Evolutionary conservation across 2,329 filamentous ascomycete species (phyloP).

Genomic region (Geosmithia putterillii): DNA sequence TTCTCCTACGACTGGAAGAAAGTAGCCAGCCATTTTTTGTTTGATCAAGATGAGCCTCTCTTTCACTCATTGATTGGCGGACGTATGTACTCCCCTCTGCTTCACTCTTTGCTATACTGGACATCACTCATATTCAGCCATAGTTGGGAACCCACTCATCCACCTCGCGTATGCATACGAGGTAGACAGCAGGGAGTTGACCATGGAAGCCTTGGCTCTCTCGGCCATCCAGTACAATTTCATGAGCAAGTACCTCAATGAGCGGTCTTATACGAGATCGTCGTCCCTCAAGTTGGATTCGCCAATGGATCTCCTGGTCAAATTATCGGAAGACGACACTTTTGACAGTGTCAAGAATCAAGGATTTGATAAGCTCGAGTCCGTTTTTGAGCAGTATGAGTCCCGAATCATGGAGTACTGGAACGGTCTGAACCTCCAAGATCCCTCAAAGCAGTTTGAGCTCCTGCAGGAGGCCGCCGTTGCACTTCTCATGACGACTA

Average conservation of each 20-base stretch:
- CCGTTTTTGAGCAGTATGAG: slow-evolving; percentile 58
- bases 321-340: slow-evolving; percentile 53
- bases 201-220: slow-evolving; percentile 75
- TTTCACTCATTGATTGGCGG: slow-evolving; percentile 71
- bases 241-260: slow-evolving; percentile 57
- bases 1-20: slow-evolving; percentile 75
- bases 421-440: slow-evolving; percentile 69
- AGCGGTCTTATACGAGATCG: slow-evolving; percentile 56
- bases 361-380: slow-evolving; percentile 50
- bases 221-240: slow-evolving; percentile 45
- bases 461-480: slow-evolving; percentile 53
- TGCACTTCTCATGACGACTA: slow-evolving; percentile 49
- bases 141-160: slow-evolving; percentile 85
- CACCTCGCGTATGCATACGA: slow-evolving; percentile 93
- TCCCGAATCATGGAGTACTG: slow-evolving; percentile 71
- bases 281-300: slow-evolving; percentile 48
- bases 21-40: slow-evolving; percentile 65
- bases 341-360: slow-evolving; percentile 51
- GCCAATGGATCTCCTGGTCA: slow-evolving; percentile 58
- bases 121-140: slow-evolving; percentile 7
- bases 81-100: slow-evolving; percentile 40
- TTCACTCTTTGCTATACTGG: not conserved
- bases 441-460: slow-evolving; percentile 64
- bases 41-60: slow-evolving; percentile 61
- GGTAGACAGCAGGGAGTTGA: slow-evolving; percentile 71